Base-by-base conservation (phyloP, 2,329 filamentous ascomycete genomes). In the Alternaria hordeiaustralica region DNA sequence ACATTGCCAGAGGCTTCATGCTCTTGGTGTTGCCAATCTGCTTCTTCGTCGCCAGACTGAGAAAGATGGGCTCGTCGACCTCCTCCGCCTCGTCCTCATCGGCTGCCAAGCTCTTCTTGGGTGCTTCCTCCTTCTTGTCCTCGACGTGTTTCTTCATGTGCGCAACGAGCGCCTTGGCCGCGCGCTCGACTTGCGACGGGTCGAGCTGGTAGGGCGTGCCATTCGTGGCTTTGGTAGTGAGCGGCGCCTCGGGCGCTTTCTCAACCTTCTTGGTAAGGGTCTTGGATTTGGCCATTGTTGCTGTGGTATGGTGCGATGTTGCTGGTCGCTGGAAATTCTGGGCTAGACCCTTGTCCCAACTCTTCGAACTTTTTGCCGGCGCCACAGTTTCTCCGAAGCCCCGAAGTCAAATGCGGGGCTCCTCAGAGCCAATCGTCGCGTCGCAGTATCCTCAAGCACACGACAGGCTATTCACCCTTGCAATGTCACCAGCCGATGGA, bases 1-100 rank as follows among this genome's bases (percentile, higher is more conserved):
- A 79, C 78, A 97, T 92, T 82, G 95, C 96, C 79, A 88, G 87
- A 26, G 94, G 94, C 85, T 96, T 95, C 70, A 97, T 86, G 59
- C 89, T 87, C 78, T 88, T 89, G 81, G 92, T 90, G 82, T 96
- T 92, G 66, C 86, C 83, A 66, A 90, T 86, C 75, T 90, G 87
- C 79, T 89, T 88, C 81, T 90, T 90, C 36, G 88, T 90, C 20
- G 88, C 87, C 26, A 90, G 77, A 47, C 86, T 82, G 43, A 90
- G 84, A 84, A 88, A 90, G 61, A 90, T 81, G n/a, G 87, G 83
- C 7, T 77, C 74, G 15, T 86, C 84, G 53, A 84, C 84, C 62
- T 85, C 81, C 25, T 80, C 73, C 2, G 79, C 76, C 23, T 82
- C 79, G 33, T 84, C 83, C 33, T 79, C 78, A 51, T 84, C 82